phyloP scores from a whole-genome alignment of 1,139 yeast genomes.

The Pichia sp. region DNA sequence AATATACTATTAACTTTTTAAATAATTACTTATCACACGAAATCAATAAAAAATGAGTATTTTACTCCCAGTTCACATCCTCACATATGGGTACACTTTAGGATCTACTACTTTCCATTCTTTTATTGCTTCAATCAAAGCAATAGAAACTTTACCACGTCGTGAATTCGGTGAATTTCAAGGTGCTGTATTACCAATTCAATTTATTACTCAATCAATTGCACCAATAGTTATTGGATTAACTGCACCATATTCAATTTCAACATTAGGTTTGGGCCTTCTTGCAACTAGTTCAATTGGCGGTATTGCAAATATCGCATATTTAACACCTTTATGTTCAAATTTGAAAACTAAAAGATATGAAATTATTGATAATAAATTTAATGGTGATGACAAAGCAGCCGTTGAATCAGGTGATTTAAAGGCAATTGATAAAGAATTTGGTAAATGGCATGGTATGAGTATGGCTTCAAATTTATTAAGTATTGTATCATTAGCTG shows the following conservation, averaged over 20 bases:
- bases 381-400: constrained; percentile 44
- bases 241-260: constrained; percentile 59
- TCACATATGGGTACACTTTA: constrained; percentile 35
- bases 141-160: constrained; percentile 70
- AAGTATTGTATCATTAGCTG: constrained; percentile 53
- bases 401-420: constrained; percentile 46
- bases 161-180: constrained; percentile 77
- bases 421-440: constrained; percentile 51
- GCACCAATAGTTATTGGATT: constrained; percentile 62
- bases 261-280: constrained; percentile 44
- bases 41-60: constrained; percentile 10
- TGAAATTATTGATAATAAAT: constrained; percentile 41
- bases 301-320: constrained; percentile 57
- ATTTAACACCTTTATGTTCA: constrained; percentile 62
- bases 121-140: constrained; percentile 75
- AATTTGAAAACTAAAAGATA: constrained; percentile 53
- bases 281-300: constrained; percentile 51
- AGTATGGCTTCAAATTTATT: constrained; percentile 62
- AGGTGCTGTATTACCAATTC: constrained; percentile 69
- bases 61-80: constrained; percentile 26
- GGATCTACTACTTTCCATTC: constrained; percentile 88
- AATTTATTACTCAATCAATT: constrained; percentile 68
- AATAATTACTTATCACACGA: too few relatives aligned
- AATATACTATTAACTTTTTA: too few relatives aligned
- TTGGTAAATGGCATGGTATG: constrained; percentile 71